Evolutionary conservation across 192 early-diverging fungal species (phyloP), one percentile per base, ranked within the genome.

Genomic region (Coemansia sp.): DNA sequence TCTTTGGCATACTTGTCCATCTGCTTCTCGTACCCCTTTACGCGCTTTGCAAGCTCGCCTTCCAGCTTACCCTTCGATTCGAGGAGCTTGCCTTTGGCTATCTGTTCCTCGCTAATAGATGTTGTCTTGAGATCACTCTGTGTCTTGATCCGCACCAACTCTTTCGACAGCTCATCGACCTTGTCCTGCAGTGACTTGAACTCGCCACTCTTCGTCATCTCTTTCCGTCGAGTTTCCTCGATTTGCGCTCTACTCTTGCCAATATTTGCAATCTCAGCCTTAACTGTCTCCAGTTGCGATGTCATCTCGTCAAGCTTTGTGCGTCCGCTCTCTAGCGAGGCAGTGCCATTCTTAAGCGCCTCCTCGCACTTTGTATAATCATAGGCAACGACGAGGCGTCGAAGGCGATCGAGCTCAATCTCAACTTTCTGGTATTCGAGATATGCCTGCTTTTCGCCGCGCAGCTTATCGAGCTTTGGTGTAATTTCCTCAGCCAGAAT

Each of bases 381-480:
- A 65, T 90, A 87, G 3, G 96, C 93, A 18, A 93, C 84, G 2
- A 94, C 79, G 28, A 95, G 77, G 26, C 90, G 87, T n/a, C 83
- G 85, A 49, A 96, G 61, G 7, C 89, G 83, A 55, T 94, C 95
- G 32, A 94, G 87, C 71, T 99, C 96, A 7, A 88, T 85, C 63
- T 93, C 90, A 16, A 94, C 87, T 70, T 95, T 94, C 72, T 96
- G 93, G 68, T 88, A 98, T 65, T 99, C 97, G 9, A 98, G 71
- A 63, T 92, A 96, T 7, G 86, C 85, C 57, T 90, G 80, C 68
- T 96, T 97, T 64, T 95, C 88, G 12, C 85, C 84, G 31, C 96
- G 84, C 32, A 97, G 83, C 64, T 92, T 87, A 69, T 97, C 92
- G 2, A 99, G 83, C 67, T 95, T 95, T 19, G 97, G 96, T 19